Conservation (phyloP, 108 stramenopile species). For the Nitzschia sp. region DNA sequence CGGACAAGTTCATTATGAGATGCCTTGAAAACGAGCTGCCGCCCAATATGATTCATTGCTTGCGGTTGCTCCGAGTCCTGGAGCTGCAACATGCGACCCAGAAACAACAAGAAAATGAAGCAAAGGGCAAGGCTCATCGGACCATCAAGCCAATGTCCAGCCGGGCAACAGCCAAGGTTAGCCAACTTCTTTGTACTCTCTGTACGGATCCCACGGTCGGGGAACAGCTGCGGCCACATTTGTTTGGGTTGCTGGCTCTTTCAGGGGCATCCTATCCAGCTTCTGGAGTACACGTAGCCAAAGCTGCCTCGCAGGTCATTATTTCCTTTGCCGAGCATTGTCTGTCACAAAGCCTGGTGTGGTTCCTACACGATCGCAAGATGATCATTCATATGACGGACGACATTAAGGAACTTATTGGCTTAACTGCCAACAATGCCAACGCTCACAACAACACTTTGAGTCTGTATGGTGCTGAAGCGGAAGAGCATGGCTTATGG, state of each 20-base stretch:
- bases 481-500: slow-evolving; percentile 88
- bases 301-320: slow-evolving; percentile 85
- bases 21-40: slow-evolving; percentile 94
- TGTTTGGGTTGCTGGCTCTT: slow-evolving; percentile 90
- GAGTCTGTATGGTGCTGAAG: slow-evolving; percentile 76
- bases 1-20: slow-evolving; percentile 80
- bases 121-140: slow-evolving; percentile 18
- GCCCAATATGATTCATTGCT: slow-evolving; percentile 94
- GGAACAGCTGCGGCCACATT: slow-evolving; percentile 90
- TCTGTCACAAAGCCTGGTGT: slow-evolving; percentile 82
- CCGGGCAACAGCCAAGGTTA: slow-evolving; percentile 80
- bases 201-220: slow-evolving; percentile 85
- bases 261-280: slow-evolving; percentile 87
- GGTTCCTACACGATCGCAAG: slow-evolving; percentile 91
- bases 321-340: slow-evolving; percentile 79
- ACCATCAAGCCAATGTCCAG: slow-evolving; percentile 27
- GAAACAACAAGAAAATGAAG: slow-evolving; percentile 28
- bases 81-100: slow-evolving; percentile 87
- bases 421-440: slow-evolving; percentile 11
- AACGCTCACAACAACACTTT: slow-evolving; percentile 16
- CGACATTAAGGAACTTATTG: slow-evolving; percentile 90
- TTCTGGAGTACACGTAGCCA: slow-evolving; percentile 85
- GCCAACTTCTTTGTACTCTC: slow-evolving; percentile 74
- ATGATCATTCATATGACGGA: slow-evolving; percentile 95
- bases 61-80: slow-evolving; percentile 88